Conservation (phyloP, 345 rosid genomes). For the Noccaea caerulescens region DNA sequence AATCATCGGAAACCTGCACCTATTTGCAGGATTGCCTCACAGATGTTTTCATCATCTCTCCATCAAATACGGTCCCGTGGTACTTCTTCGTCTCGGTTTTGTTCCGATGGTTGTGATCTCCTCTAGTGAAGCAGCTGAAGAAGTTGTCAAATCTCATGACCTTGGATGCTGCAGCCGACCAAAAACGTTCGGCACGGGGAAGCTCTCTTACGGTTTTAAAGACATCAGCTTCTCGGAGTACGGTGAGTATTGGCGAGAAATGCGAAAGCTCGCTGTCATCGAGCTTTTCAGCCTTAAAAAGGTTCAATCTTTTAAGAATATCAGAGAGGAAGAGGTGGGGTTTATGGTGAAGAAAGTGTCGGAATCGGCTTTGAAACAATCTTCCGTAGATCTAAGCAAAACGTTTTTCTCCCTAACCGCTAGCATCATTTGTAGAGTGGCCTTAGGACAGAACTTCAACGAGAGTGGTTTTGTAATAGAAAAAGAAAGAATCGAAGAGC, state of each 20-base stretch:
- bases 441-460: conserved; percentile 47
- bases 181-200: conserved; percentile 27
- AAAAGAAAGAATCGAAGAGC: conserved; percentile 30
- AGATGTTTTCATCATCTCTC: conserved; percentile 19
- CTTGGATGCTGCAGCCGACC: conserved; percentile 25
- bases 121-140: conserved; percentile 26
- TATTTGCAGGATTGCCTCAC: conserved; percentile 13
- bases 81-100: conserved; percentile 18
- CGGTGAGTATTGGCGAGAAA: conserved; percentile 48
- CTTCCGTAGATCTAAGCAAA: conserved; percentile 37
- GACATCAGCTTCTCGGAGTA: conserved; percentile 52
- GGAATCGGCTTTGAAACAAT: neutral
- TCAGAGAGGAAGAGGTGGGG: conserved; percentile 48
- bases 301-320: conserved; percentile 41
- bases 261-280: conserved; percentile 42
- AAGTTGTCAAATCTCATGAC: conserved; percentile 1
- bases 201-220: conserved; percentile 45
- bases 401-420: conserved; percentile 31
- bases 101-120: conserved; percentile 19
- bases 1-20: conserved; percentile 29
- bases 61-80: conserved; percentile 26
- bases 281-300: conserved; percentile 47
- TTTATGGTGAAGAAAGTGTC: conserved; percentile 44
- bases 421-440: conserved; percentile 44
- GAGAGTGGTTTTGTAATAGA: conserved; percentile 31